Base-by-base conservation (phyloP, 768 basidiomycete species). In the Chalciporus pseudorubinellus region DNA sequence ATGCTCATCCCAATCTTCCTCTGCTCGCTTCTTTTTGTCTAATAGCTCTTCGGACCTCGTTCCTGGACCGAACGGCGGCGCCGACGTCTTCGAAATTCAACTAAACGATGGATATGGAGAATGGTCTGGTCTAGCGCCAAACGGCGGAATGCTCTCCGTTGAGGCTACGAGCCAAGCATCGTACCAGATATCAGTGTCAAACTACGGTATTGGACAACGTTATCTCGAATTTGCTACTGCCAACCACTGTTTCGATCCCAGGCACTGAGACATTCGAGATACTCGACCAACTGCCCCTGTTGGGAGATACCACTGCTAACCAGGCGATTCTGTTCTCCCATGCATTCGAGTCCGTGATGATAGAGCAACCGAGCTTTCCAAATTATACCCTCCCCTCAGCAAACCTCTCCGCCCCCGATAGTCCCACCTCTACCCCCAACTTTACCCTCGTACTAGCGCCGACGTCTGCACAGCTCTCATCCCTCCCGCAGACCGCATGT, bases 241-340 rank as follows among this genome's bases (percentile, higher is more conserved):
- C 42, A 21, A 59, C 39, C 22, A 59, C 39, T 20, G 20, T 28
- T 38, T 44, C 53, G n/a, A 46, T 46, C 1, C 8, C 43, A 84
- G 83, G 56, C 11, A 74, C n/a, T n/a, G 34, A 80, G 16, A 67
- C 84, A 43, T 84, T 85, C 57, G 61, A 74, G 52, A 50, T 68
- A 6, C 60, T 80, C 11, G 50, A 66, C 16, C 58, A 59, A 10
- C 60, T 77, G 1, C 87, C 87, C 1, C 66, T 87, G 6, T 69
- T 91, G 2, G 87, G 86, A 3, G 90, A 92, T 64, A 83, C 87
- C 1, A 88, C 89, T 2, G 70, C 83, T 6, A 87, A 83, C 45
- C 82, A 88, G 62, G 87, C 81, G 0, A 66, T 92, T 24, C 59
- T 92, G 11, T 89, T 88, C 66, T 92, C 90, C 1, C 78, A 80